Evolutionary conservation across 352 stramenopile genomes (phyloP).

Genomic region (Globisporangium spiculum): DNA sequence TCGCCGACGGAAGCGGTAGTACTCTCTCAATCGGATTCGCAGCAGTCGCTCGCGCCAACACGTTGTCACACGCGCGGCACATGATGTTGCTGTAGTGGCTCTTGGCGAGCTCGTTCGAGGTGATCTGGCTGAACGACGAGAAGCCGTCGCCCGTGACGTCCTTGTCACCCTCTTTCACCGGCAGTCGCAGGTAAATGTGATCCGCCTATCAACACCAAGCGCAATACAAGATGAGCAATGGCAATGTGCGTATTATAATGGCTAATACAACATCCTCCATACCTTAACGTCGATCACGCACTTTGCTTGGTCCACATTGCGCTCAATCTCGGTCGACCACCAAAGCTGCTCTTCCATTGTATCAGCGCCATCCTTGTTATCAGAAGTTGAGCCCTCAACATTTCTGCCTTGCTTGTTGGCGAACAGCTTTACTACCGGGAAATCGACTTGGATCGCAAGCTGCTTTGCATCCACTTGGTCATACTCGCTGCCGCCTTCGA

Average conservation of each 20-base stretch:
- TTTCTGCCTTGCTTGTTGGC: not conserved
- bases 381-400: not conserved
- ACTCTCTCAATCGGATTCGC: slow-evolving; percentile 43
- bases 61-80: slow-evolving; percentile 41
- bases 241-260: not conserved
- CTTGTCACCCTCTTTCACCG: slow-evolving; percentile 47
- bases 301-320: slow-evolving; percentile 41
- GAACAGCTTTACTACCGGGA: slow-evolving; percentile 34
- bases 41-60: slow-evolving; percentile 15
- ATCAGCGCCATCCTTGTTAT: not conserved
- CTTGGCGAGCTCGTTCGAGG: slow-evolving; percentile 34
- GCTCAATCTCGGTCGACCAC: slow-evolving; percentile 58
- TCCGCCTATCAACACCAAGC: slow-evolving; percentile 20
- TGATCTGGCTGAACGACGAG: slow-evolving; percentile 56
- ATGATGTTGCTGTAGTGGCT: slow-evolving; percentile 39
- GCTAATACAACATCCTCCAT: not conserved
- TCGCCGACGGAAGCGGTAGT: slow-evolving; percentile 68
- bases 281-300: slow-evolving; percentile 19
- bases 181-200: slow-evolving; percentile 66
- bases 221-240: not conserved
- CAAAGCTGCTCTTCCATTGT: slow-evolving; percentile 14
- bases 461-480: slow-evolving; percentile 20
- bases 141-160: slow-evolving; percentile 41
- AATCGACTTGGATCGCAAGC: slow-evolving; percentile 35
- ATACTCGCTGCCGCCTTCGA: slow-evolving; percentile 19